These are phyloP conservation scores for Funneliformis geosporum DNA, from an alignment of 192 early-diverging fungal genomes.

Conservation along the genomic window DNA sequence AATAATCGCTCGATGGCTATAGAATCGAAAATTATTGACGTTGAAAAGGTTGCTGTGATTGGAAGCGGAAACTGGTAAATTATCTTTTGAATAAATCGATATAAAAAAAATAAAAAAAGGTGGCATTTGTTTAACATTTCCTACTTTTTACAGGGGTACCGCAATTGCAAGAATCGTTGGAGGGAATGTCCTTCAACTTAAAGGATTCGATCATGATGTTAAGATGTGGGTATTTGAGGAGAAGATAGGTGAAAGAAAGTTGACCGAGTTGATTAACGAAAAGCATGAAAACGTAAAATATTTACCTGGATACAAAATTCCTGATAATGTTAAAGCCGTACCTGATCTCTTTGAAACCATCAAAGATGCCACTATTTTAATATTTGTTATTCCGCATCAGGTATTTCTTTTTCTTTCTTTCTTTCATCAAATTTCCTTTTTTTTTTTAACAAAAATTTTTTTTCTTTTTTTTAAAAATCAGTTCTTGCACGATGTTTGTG, in stretches of 20 bases:
- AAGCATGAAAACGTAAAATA: conserved; percentile 91
- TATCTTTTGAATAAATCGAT: too few species aligned
- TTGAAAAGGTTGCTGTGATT: neutral
- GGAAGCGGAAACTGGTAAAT: neutral
- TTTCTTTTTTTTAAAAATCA: conserved; percentile 32
- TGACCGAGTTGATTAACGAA: conserved; percentile 94
- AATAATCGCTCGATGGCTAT: neutral
- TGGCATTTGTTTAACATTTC: too few species aligned
- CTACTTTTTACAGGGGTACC: conserved; percentile 70
- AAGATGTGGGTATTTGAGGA: conserved; percentile 98
- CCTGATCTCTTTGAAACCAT: conserved; percentile 80
- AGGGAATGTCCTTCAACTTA: conserved; percentile 69
- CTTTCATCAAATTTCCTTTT: conserved; percentile 17
- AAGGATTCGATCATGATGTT: conserved; percentile 75
- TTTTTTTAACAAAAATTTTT: neutral
- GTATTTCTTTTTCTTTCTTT: conserved; percentile 34
- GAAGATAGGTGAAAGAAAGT: conserved; percentile 73
- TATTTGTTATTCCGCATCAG: conserved; percentile 96
- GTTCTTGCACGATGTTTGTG: conserved; percentile 84
- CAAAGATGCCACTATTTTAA: conserved; percentile 82
- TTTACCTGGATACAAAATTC: conserved; percentile 82
- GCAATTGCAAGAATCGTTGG: conserved; percentile 92
- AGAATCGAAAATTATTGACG: neutral
- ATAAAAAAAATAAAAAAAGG: too few species aligned
- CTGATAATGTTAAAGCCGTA: conserved; percentile 82